Base-by-base conservation (phyloP, 352 stramenopile species). In the Globisporangium perplexum region DNA sequence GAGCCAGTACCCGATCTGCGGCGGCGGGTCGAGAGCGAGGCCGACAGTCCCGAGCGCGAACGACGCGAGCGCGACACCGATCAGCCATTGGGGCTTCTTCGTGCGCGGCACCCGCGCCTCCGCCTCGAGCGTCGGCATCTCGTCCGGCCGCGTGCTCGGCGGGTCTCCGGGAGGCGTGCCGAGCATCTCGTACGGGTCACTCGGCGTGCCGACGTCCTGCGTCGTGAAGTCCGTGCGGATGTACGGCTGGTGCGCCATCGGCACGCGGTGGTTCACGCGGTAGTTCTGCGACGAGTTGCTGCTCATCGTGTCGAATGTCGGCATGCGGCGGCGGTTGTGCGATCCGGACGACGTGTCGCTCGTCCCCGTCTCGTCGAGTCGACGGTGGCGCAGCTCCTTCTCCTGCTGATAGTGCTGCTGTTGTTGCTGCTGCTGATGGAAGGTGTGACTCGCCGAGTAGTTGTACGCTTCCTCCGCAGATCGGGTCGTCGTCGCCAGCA, bases 151-250 rank as follows among this genome's bases (percentile, higher is more conserved):
- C 0, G 59, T 56, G 18, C 45, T 59, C 7, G 64, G 67, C 15
- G 77, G 72, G 17, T 85, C 77, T 0, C 74, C 72, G 11, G 77
- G 74, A 14, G 77, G 77, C 3, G 77, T 88, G n/a, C 53, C 51
- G 11, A 88, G 30, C 36, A 66, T 42, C 31, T 82, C 72, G 57
- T 86, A 86, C 20, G 62, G 60, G 28, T 76, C 66, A 5, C 52
- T 67, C 3, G 72, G 72, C 3, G 74, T 81, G 1, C 50, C 23
- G 4, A 53, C 44, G 33, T 71, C 62, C 28, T 48, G 28, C 23
- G 55, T 63, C 23, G 62, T 79, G 38, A 88, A 83, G 46, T 86
- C 65, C 7, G 74, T 77, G 46, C 72, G 72, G 44, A 78, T 68
- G 18, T 56, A 69, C 10, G 65, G 39, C 33, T 78, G 60, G 5